phyloP scores from a whole-genome alignment of 202 grass and related monocot species.

The Hordeum pubiflorum region DNA sequence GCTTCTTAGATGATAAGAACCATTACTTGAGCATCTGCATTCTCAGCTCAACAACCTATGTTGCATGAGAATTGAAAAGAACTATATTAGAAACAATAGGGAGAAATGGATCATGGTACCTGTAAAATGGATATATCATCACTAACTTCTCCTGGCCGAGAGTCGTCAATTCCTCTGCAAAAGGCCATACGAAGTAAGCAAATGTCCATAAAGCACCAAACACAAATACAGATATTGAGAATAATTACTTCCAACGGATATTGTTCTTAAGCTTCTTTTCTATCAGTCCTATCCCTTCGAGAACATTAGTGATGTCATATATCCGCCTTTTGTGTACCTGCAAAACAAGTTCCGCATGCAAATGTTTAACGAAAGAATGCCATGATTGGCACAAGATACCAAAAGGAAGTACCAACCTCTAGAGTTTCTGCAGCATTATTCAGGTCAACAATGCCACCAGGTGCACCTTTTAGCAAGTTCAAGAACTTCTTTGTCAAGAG shows the following conservation, averaged over 20 bases:
- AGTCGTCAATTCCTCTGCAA: slow-evolving; percentile 54
- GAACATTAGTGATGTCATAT: slow-evolving; percentile 94
- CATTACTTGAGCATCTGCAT: neutral
- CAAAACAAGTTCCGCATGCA: neutral
- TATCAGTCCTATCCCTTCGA: slow-evolving; percentile 83
- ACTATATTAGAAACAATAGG: too few species aligned
- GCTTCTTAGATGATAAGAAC: too few species aligned
- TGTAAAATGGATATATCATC: slow-evolving; percentile 61
- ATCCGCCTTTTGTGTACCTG: slow-evolving; percentile 88
- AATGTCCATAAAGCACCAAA: slow-evolving; percentile 5
- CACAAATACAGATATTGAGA: neutral
- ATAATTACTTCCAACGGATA: slow-evolving; percentile 80
- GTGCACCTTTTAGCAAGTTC: slow-evolving; percentile 66
- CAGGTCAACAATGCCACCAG: slow-evolving; percentile 69
- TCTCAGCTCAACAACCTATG: neutral
- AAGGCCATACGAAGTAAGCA: slow-evolving; percentile 13
- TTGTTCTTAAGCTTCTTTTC: slow-evolving; percentile 86
- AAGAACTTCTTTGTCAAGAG: slow-evolving; percentile 73
- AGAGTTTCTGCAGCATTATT: slow-evolving; percentile 75
- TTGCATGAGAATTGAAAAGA: neutral
- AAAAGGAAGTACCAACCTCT: slow-evolving; percentile 39
- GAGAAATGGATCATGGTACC: slow-evolving; percentile 20
- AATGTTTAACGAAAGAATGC: neutral
- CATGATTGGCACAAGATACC: slow-evolving; percentile 2
- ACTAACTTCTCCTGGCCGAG: slow-evolving; percentile 46